Percentiles rank a stretch among this genome's conserved stretches.
Evolutionary conservation across 202 grass and related monocot species (phyloP).

Genomic region (Eragrostis tef): DNA sequence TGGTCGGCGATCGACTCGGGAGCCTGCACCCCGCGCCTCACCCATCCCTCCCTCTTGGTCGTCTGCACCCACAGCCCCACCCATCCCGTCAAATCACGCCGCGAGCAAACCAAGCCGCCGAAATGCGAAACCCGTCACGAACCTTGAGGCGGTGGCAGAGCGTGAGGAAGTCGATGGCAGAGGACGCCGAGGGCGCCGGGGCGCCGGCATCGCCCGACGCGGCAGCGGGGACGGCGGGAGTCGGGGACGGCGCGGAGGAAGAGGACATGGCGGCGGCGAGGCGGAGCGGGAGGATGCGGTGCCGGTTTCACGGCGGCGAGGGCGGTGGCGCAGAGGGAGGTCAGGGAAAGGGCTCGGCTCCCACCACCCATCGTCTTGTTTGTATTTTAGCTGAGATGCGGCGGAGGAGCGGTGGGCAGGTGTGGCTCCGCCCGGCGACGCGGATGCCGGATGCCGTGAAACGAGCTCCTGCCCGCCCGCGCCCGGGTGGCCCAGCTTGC

Average conservation of each 20-base stretch:
- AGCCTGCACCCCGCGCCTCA: conserved; percentile 67
- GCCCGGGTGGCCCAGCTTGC: conserved; percentile 34
- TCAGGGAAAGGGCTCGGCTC: conserved; percentile 56
- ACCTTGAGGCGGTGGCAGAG: conserved; percentile 98
- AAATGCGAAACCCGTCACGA: not conserved
- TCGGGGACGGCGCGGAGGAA: not conserved
- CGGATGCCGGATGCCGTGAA: conserved; percentile 25
- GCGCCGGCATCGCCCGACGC: conserved; percentile 21
- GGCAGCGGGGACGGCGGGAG: conserved; percentile 5
- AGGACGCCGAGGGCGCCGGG: conserved; percentile 50
- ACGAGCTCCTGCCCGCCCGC: not conserved
- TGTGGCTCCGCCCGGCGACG: not conserved
- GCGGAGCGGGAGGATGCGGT: conserved; percentile 38
- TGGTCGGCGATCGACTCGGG: conserved; percentile 95
- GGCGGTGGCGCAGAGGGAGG: conserved; percentile 47
- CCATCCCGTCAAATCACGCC: not conserved
- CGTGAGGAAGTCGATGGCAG: conserved; percentile 80
- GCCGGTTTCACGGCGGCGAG: conserved; percentile 34
- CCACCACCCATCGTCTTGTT: conserved; percentile 49
- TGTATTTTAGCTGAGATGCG: conserved; percentile 12
- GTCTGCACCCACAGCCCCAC: conserved; percentile 48
- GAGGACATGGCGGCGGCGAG: conserved; percentile 43
- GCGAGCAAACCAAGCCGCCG: not conserved
- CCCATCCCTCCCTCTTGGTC: conserved; percentile 89
- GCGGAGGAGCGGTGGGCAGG: not conserved